phyloP scores from a whole-genome alignment of 805 yeast species.

The Pichia ethanolica region DNA sequence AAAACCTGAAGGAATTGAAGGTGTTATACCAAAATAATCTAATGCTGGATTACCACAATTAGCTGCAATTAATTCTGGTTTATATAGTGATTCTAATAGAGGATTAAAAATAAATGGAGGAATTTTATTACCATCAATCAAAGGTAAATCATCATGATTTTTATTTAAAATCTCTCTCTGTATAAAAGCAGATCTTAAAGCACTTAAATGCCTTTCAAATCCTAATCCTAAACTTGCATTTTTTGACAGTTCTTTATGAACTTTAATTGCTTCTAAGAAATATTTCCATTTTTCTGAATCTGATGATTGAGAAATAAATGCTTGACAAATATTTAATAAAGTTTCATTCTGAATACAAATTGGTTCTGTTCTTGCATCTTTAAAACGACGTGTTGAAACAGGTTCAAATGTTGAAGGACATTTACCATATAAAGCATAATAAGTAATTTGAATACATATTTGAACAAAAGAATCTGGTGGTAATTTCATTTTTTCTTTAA shows the following conservation, averaged over 20 bases:
- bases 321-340: slow-evolving; percentile 46
- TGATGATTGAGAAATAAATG: slow-evolving; percentile 51
- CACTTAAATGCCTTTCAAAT: slow-evolving; percentile 65
- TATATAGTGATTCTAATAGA: slow-evolving; percentile 27
- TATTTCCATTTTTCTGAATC: slow-evolving; percentile 39
- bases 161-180: slow-evolving; percentile 40
- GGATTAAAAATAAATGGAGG: slow-evolving; percentile 43
- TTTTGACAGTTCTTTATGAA: slow-evolving; percentile 42
- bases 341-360: slow-evolving; percentile 55
- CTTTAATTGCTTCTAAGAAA: slow-evolving; percentile 44
- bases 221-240: slow-evolving; percentile 57
- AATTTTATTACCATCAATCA: slow-evolving; percentile 19
- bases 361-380: slow-evolving; percentile 63
- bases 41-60: slow-evolving; percentile 58
- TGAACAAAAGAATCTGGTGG: slow-evolving; percentile 47
- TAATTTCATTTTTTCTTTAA: slow-evolving; percentile 34
- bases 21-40: slow-evolving; percentile 52
- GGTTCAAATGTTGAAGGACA: slow-evolving; percentile 36
- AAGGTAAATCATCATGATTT: slow-evolving; percentile 37
- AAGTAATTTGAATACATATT: slow-evolving; percentile 43
- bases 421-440: slow-evolving; percentile 49
- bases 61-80: slow-evolving; percentile 34
- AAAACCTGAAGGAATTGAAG: slow-evolving; percentile 50
- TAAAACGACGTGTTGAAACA: slow-evolving; percentile 59
- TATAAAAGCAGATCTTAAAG: slow-evolving; percentile 49